Base-by-base conservation (phyloP, 106 monocot genomes). In the Cymbidium sinense region DNA sequence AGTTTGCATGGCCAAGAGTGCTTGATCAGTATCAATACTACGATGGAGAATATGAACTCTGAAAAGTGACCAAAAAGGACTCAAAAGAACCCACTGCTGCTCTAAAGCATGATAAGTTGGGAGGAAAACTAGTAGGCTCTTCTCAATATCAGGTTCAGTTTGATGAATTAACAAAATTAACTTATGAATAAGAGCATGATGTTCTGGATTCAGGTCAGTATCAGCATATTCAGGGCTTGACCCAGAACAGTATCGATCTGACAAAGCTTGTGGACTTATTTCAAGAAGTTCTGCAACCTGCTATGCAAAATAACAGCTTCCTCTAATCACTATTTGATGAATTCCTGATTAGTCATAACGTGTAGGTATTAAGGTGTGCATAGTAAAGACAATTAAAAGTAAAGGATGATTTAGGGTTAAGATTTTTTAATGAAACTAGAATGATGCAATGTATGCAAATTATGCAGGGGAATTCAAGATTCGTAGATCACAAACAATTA, bases 21-120 rank as follows among this genome's bases (percentile, higher is more conserved):
- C 94, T 79, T 89, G 85, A 82, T 91, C 87, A 31, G 83, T 91
- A 76, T 91, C 94, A 84, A 95, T 83, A 78, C 94, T 87, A 50
- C 94, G 85, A 81, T 95, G 94, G 78, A 95, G 89, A 79, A 95
- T 86, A 74, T 91, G 85, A 75, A 95, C 86, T 79, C 89, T 86
- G 43, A 95, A 95, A 77, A 83, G 20, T 15, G 76, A 80, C 36
- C 37, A 61, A 41, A 84, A 74, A 33, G 84, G 77, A 50, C 69
- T 84, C 52, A 95, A 77, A 34, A 84, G 89, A 51, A 86, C 39
- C 94, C 94, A 95, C 36, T 91, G 94, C 67, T 87, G 82, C 84
- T 95, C 94, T 77, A 95, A 36, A n/a, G 94, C 79, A 77, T 79
- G 77, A 74, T 95, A 95, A 75, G 91, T 95, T 43, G 94, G 94